Evolutionary conservation across 2,329 filamentous ascomycete species (phyloP).

Genomic region (Ophiostoma himal-ulmi): DNA sequence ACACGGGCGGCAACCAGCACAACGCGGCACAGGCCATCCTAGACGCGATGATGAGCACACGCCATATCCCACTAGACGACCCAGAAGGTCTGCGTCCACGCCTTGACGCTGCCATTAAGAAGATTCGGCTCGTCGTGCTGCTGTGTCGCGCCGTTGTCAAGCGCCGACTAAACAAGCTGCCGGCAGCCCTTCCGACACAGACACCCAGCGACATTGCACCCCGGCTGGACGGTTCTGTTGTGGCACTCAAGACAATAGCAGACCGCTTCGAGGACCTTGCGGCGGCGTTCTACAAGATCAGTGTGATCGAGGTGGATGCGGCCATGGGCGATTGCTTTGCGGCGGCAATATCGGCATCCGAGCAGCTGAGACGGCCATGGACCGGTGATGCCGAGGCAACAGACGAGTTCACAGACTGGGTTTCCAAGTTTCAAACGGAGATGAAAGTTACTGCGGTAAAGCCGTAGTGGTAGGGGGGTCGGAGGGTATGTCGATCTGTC

Average conservation of each 20-base stretch:
- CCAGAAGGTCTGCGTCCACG: conserved; percentile 58
- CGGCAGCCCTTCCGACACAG: conserved; percentile 36
- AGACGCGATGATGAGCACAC: conserved; percentile 62
- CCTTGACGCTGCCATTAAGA: conserved; percentile 58
- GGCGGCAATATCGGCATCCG: conserved; percentile 52
- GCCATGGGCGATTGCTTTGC: conserved; percentile 55
- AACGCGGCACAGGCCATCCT: conserved; percentile 51
- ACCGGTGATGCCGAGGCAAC: conserved; percentile 42
- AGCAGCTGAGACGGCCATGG: conserved; percentile 57
- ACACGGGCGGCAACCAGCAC: conserved; percentile 31
- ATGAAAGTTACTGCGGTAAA: conserved; percentile 11
- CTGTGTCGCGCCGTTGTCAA: conserved; percentile 66
- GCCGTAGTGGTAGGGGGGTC: background rate
- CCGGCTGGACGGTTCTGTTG: conserved; percentile 52
- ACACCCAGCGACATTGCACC: conserved; percentile 32
- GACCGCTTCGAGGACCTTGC: conserved; percentile 66
- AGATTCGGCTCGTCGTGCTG: conserved; percentile 60
- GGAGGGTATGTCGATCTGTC: no score
- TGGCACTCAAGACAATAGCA: conserved; percentile 54
- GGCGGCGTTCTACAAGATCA: conserved; percentile 64
- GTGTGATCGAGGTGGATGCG: conserved; percentile 52
- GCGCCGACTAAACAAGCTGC: conserved; percentile 59
- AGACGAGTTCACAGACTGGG: conserved; percentile 78
- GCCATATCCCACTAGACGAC: conserved; percentile 58
- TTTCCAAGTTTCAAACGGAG: conserved; percentile 46